Conservation (phyloP, 139 green algal genomes). For the Spirogloea muscicola region DNA sequence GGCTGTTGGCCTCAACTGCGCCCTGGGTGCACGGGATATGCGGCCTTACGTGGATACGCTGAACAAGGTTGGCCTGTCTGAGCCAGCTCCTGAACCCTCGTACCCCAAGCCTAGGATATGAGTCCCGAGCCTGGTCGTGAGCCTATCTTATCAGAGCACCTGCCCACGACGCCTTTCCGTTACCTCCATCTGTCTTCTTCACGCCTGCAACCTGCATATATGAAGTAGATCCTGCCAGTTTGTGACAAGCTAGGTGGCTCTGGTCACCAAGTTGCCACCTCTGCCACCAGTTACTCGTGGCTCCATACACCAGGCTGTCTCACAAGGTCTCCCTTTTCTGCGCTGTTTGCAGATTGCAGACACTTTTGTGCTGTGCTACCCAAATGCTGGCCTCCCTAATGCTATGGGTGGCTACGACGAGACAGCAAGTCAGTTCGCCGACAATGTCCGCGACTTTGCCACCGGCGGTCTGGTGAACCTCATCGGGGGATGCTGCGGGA, state of each 20-base stretch:
- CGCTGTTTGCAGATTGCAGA: conserved; percentile 66
- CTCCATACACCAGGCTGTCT: not conserved
- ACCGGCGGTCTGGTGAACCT: conserved; percentile 82
- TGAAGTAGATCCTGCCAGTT: not conserved
- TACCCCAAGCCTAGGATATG: not conserved
- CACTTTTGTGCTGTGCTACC: conserved; percentile 94
- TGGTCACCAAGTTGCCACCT: no score
- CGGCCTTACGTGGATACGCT: conserved; percentile 88
- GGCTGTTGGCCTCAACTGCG: conserved; percentile 95
- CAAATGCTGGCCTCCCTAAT: conserved; percentile 95
- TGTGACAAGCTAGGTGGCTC: not conserved
- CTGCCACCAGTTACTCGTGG: not conserved
- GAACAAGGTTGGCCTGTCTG: conserved; percentile 1
- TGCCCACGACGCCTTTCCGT: not conserved
- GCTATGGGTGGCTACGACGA: conserved; percentile 97
- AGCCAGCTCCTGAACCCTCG: not conserved
- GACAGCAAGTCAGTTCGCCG: conserved; percentile 82
- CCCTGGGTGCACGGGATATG: conserved; percentile 93
- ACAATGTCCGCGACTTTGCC: conserved; percentile 82
- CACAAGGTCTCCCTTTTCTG: no score
- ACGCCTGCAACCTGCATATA: not conserved
- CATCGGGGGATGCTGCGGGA: conserved; percentile 92
- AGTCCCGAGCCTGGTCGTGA: not conserved
- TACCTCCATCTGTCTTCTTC: not conserved
- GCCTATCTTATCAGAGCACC: not conserved